A percentile compares a stretch with the other conserved stretches of the same genome.
Evolutionary conservation across 2,329 filamentous ascomycete genomes (phyloP).

Genomic region (Taxawa tesnikishii): DNA sequence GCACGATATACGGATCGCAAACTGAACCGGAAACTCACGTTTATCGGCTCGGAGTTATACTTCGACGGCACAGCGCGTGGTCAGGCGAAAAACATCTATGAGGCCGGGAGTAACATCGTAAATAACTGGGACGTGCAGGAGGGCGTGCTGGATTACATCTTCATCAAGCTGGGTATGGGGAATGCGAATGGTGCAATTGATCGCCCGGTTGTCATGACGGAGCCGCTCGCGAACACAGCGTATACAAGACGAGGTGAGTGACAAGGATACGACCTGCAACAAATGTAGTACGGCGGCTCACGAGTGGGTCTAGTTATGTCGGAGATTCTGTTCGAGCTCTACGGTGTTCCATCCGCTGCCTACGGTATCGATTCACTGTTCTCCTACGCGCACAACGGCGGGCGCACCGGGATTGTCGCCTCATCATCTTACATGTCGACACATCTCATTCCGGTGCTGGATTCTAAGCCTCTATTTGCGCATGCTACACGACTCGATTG

Average conservation of each 20-base stretch:
- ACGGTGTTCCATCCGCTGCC: constrained; percentile 75
- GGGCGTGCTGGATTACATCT: constrained; percentile 84
- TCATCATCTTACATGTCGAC: constrained; percentile 90
- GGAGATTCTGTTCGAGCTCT: constrained; percentile 94
- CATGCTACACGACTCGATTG: constrained; percentile 88
- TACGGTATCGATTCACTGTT: constrained; percentile 96
- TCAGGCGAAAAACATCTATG: constrained; percentile 83
- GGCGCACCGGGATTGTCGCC: constrained; percentile 74
- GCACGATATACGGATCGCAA: constrained; percentile 93
- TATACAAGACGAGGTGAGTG: constrained; percentile 55
- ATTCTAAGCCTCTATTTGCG: constrained; percentile 69
- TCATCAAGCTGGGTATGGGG: constrained; percentile 85
- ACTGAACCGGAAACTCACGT: constrained; percentile 79
- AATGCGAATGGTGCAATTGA: constrained; percentile 62
- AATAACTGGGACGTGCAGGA: constrained; percentile 99
- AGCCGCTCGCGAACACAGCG: constrained; percentile 79
- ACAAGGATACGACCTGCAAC: constrained; percentile 31
- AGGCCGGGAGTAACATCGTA: constrained; percentile 78
- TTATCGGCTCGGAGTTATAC: constrained; percentile 86
- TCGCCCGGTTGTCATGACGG: constrained; percentile 86
- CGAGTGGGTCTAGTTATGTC: constrained; percentile 52
- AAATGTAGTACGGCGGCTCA: too few species aligned
- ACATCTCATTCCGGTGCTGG: constrained; percentile 85
- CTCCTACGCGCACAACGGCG: constrained; percentile 86
- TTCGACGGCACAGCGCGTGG: constrained; percentile 85